Base-by-base conservation (phyloP, 192 early-diverging fungal species). In the Podila epicladia region DNA sequence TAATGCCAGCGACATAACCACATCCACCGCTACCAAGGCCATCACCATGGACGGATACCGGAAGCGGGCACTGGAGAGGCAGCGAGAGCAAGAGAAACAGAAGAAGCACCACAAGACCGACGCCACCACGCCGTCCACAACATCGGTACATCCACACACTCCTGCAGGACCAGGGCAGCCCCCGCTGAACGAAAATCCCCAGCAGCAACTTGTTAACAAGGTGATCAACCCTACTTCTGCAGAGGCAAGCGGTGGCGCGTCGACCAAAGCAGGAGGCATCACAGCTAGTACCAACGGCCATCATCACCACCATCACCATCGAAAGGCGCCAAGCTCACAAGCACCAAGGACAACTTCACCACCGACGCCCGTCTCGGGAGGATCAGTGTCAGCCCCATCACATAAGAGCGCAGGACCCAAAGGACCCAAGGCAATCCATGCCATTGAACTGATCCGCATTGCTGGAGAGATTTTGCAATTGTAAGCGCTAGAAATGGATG, bases 401-500 rank as follows among this genome's bases (percentile, higher is more conserved):
- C 66, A 59, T 19, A 66, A 62, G n/a, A 38, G 9, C 33, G 13
- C 37, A 5, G 50, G 37, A 41, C 9, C 55, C 7, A 72, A 73
- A 37, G 77, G 77, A 51, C 77, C 41, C 8, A 80, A 73, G 28
- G 38, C 77, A n/a, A 80, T 80, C 22, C 77, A 80, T 29, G 77
- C 77, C 1, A 80, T 80, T 41, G 77, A 80, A 31, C 63, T 80
- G 12, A 80, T 80, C 33, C 77, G 77, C 4, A 80, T 80, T 32
- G 70, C 77, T 7, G 77, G 62, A 5, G 77, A 80, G 60, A 73
- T 80, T 58, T 73, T 80, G 62, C 77, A 80, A 35, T 69, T 80
- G 77, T 80, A 80, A 69, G 76, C 26, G 22, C 19, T 35, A 12
- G 6, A 63, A 45, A 22, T 6, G 6, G 6, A 9, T 22, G 12